phyloP scores from a whole-genome alignment of 768 basidiomycete species.

The Pholiota microspora region DNA sequence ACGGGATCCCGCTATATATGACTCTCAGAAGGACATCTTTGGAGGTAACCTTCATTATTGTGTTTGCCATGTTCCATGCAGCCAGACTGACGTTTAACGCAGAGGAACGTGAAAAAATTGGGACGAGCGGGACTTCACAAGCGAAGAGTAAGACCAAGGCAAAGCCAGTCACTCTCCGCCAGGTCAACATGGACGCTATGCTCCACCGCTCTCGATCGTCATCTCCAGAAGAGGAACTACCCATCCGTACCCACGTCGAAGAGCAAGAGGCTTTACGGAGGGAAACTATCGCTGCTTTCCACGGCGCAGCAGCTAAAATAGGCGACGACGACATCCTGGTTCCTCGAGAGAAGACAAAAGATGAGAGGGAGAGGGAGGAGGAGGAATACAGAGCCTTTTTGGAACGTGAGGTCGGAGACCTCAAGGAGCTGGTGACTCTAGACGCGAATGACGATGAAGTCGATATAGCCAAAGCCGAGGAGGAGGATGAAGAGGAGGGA shows the following conservation, averaged over 20 bases:
- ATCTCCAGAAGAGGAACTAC: constrained; percentile 39
- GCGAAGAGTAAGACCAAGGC: constrained; percentile 53
- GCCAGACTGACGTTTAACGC: background rate
- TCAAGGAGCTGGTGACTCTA: constrained; percentile 65
- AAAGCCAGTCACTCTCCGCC: constrained; percentile 75
- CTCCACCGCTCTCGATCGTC: constrained; percentile 57
- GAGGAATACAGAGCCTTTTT: constrained; percentile 85
- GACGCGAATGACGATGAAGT: constrained; percentile 33
- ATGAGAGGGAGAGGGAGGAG: constrained; percentile 75
- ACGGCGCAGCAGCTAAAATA: constrained; percentile 39
- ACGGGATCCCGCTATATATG: constrained; percentile 85
- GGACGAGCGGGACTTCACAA: constrained; percentile 20
- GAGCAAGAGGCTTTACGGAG: constrained; percentile 73
- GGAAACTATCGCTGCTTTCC: constrained; percentile 87
- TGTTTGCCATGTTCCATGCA: background rate
- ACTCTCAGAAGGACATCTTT: constrained; percentile 66
- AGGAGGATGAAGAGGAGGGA: constrained; percentile 18
- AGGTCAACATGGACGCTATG: constrained; percentile 63
- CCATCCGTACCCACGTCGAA: constrained; percentile 63
- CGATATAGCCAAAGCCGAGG: constrained; percentile 7
- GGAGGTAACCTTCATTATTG: constrained; percentile 49
- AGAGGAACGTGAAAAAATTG: constrained; percentile 68
- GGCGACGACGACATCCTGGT: constrained; percentile 67
- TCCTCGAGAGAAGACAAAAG: constrained; percentile 72
- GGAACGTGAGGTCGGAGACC: constrained; percentile 78